phyloP scores from a whole-genome alignment of 2,329 filamentous ascomycete species.

The Verruconis gallopava region DNA sequence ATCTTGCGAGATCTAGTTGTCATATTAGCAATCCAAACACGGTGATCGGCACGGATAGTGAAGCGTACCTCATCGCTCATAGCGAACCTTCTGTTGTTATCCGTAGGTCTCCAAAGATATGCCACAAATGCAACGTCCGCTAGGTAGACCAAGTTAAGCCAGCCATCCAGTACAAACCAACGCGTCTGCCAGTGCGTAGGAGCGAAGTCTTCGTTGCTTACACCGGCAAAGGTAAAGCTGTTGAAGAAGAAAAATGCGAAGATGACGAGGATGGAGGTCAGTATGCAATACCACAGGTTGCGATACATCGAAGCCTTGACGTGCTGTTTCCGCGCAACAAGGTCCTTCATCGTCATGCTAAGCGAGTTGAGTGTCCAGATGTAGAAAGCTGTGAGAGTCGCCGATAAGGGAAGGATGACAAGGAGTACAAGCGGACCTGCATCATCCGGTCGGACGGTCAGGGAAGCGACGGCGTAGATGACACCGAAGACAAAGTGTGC shows the following conservation, averaged over 20 bases:
- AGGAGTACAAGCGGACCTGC: constrained; percentile 84
- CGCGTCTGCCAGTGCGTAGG: constrained; percentile 94
- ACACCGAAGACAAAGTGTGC: constrained; percentile 92
- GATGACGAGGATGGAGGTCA: constrained; percentile 84
- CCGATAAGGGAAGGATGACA: constrained; percentile 83
- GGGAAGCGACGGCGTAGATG: constrained; percentile 79
- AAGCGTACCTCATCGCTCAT: constrained; percentile 80
- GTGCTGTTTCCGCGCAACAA: constrained; percentile 87
- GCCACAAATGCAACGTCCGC: constrained; percentile 86
- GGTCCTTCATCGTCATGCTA: constrained; percentile 87
- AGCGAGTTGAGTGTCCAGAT: constrained; percentile 97
- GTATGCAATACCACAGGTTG: constrained; percentile 96
- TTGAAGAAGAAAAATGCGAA: constrained; percentile 99
- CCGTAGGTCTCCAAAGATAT: constrained; percentile 92
- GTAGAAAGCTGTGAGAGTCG: constrained; percentile 89
- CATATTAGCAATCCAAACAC: constrained; percentile 19
- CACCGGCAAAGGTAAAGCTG: constrained; percentile 84
- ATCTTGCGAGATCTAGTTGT: constrained; percentile 69
- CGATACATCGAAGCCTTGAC: constrained; percentile 94
- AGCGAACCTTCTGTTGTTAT: constrained; percentile 91
- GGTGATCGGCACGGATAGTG: background rate
- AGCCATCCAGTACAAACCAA: constrained; percentile 96
- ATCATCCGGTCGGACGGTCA: constrained; percentile 78
- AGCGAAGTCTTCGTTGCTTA: constrained; percentile 74
- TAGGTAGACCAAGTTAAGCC: constrained; percentile 93